A percentile compares a stretch with the other conserved stretches of the same genome.
Evolutionary conservation across 1,284 basidiomycete species (phyloP).

Genomic region (Cystobasidium pallidum): DNA sequence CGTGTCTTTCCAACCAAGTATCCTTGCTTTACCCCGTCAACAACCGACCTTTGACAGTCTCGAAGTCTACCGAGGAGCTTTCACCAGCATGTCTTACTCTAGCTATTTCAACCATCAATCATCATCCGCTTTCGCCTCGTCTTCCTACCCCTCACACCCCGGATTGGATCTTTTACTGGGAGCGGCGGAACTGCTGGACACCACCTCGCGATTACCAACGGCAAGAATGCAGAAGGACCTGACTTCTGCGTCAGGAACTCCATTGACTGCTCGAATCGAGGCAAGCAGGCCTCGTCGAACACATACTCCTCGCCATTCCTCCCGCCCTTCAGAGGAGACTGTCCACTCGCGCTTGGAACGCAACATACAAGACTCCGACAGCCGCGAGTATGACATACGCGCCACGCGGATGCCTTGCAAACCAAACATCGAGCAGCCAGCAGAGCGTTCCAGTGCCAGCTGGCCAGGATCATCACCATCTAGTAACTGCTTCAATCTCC

Average conservation of each 20-base stretch:
- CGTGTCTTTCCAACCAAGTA: conserved; percentile 1
- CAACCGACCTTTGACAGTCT: neutral
- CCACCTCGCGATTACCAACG: neutral
- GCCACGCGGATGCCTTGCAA: neutral
- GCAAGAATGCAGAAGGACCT: neutral
- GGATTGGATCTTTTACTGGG: conserved; percentile 11
- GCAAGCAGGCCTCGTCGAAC: neutral
- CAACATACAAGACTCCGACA: conserved; percentile 4
- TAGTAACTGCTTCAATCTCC: neutral
- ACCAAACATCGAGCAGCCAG: neutral
- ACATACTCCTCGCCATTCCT: neutral
- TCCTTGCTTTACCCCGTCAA: too few species aligned
- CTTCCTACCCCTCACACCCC: neutral
- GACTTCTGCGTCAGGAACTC: neutral
- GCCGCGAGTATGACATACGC: conserved; percentile 2
- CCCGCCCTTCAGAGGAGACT: neutral
- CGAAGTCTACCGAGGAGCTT: neutral
- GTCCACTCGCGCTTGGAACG: neutral
- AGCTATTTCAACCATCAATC: neutral
- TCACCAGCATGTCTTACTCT: neutral
- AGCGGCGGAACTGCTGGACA: conserved; percentile 10
- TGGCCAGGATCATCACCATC: conserved; percentile 4
- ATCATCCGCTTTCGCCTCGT: neutral
- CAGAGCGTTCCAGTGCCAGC: neutral
- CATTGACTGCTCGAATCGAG: neutral